Evolutionary conservation across 805 yeast genomes (phyloP), one percentile per base, ranked within the genome.

Genomic region (Lipomyces mesembrius): DNA sequence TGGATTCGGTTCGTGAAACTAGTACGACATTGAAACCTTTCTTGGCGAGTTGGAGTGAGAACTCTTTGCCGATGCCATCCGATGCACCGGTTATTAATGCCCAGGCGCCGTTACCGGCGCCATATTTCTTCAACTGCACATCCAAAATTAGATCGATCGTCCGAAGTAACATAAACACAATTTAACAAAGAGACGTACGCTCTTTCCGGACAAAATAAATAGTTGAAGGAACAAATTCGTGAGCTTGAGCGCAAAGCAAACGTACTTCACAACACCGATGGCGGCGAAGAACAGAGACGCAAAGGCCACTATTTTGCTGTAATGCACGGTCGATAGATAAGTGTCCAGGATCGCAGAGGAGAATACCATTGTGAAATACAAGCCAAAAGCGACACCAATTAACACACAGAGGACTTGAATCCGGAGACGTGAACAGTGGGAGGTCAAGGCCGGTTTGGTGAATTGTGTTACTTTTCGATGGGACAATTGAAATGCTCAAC

Each of bases 81-180:
- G 98, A 91, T 2, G 98, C 96, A 66, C 99, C 99, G 6, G 99
- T 95, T 20, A 95, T 85, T 39, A 95, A 90, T n/a, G 98, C 97
- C 94, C 97, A 95, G 53, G 85, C 82, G 34, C 89, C 89, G 60
- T 79, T 78, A 14, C 82, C 81, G 34, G 94, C 89, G n/a, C 97
- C 97, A 75, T 92, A 92, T 76, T 86, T 87, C 54, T 77, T 74
- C 74, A 83, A 88, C 73, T 81, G 75, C 20, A n/a, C 8, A 14
- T 25, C 43, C 12, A 12, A n/a, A 25, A 14, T 6, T 9, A 37
- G 35, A 14, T 17, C 2, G 5, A n/a, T 43, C n/a, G 20, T 34
- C 12, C 9, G n/a, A 29, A 20, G 39, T 46, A 49, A 29, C 32
- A 29, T 29, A 29, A 29, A 29, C 32, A 2, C 39, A 8, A 37